Evolutionary conservation across 495 filamentous ascomycete species (phyloP), one percentile per base, ranked within the genome.

Genomic region (Penicillium cinerascens): DNA sequence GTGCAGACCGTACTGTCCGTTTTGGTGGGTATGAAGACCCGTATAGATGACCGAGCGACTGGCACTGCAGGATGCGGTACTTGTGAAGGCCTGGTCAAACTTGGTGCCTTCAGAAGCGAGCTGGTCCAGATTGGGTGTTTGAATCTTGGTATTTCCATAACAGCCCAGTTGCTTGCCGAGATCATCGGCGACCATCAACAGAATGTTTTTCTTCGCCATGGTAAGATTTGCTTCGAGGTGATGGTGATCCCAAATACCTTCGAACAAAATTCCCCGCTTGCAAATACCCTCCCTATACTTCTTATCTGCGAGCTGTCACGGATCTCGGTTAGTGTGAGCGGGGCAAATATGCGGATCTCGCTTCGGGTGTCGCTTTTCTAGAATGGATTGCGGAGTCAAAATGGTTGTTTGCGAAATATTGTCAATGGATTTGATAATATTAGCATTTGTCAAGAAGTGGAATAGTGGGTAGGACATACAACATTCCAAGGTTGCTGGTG

Each of bases 21-120:
- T 77, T 49, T 77, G 53, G 47, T 78, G 75, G 0, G 72, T 77
- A 52, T 77, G 74, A 3, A 77, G 58, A 6, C 74, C 75, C 0
- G 71, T 76, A 50, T 77, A 77, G 23, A 78, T 72, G 18, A 69
- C 68, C 3, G 70, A 69, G 13, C 75, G 60, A 50, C 69, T 74
- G 0, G 65, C 70, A 44, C 70, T 74, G 58, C 75, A 78, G 10
- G 73, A 76, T 0, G 75, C 74, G 4, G 75, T 78, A 40, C 70
- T 73, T 0, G 74, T 64, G 44, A 75, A 78, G 3, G 74, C 75
- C 5, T 63, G 62, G 3, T 59, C 55, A 42, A 78, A 78, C 18
- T 23, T 42, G 0, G 62, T 65, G 26, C 70, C 69, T 27, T 67
- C 18, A 2, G 58, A 33, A 1, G 74, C 72, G 7, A 77, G 59